Evolutionary conservation across 148 eudicot species (phyloP).

Genomic region (Agrostemma githago): DNA sequence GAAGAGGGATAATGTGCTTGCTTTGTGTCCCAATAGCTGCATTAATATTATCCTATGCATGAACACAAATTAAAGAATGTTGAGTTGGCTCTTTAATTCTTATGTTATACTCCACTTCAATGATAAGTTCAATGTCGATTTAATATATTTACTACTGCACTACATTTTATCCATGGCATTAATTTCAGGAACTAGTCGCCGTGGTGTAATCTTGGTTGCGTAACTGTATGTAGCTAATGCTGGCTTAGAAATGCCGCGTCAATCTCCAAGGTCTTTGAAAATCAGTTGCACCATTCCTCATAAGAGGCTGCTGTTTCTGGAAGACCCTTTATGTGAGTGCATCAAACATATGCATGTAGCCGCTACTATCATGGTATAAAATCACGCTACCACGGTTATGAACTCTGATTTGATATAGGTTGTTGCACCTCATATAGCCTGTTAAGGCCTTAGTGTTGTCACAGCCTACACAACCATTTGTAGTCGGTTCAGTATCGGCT

Average conservation of each 20-base stretch:
- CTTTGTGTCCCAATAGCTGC: background rate
- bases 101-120: background rate
- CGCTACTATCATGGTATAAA: background rate
- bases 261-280: background rate
- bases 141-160: background rate
- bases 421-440: background rate
- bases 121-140: background rate
- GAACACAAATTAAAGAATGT: background rate
- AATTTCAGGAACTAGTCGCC: background rate
- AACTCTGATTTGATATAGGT: no score
- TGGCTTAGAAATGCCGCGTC: background rate
- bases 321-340: background rate
- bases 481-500: no score
- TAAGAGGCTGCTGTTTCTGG: background rate
- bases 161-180: no score
- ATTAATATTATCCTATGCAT: background rate
- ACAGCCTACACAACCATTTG: no score
- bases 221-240: background rate
- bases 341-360: background rate
- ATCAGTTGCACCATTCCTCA: background rate
- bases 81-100: background rate
- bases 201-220: background rate
- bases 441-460: background rate
- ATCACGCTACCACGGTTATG: no score
- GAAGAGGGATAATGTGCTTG: background rate